These are phyloP conservation scores for Podila verticillata DNA, from an alignment of 192 early-diverging fungal genomes.

Conservation along the genomic window DNA sequence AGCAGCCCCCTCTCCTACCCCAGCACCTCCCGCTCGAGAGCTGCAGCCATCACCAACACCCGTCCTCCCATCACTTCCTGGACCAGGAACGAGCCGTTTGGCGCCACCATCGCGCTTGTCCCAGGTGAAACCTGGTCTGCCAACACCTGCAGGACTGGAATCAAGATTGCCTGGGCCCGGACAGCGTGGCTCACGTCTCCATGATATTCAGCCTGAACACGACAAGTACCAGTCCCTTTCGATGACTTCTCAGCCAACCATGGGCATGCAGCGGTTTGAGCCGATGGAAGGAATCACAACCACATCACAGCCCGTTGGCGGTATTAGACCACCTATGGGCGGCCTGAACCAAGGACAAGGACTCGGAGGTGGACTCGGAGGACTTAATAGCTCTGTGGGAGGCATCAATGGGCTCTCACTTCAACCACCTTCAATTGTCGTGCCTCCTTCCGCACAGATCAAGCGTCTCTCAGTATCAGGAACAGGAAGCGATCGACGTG, in stretches of 20 bases:
- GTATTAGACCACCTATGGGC: conserved; percentile 22
- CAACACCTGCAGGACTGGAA: conserved; percentile 25
- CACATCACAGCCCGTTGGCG: conserved; percentile 18
- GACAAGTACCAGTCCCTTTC: conserved; percentile 9
- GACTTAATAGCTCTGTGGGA: not conserved
- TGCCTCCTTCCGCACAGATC: conserved; percentile 41
- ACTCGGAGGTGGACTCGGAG: conserved; percentile 18
- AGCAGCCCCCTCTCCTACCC: conserved; percentile 24
- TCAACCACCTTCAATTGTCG: conserved; percentile 24
- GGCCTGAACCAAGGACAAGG: conserved; percentile 47
- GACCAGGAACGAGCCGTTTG: conserved; percentile 28
- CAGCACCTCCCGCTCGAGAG: conserved; percentile 23
- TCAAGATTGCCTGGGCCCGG: conserved; percentile 17
- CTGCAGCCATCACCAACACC: conserved; percentile 30
- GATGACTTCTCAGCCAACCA: not conserved
- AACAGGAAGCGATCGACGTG: conserved; percentile 32
- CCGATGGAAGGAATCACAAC: conserved; percentile 49
- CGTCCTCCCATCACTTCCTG: conserved; percentile 44
- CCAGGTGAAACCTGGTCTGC: conserved; percentile 44
- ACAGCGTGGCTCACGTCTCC: conserved; percentile 35
- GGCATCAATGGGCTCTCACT: conserved; percentile 11
- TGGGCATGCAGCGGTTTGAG: conserved; percentile 40
- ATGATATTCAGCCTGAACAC: conserved; percentile 33
- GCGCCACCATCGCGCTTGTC: conserved; percentile 45
- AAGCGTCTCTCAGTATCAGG: conserved; percentile 36